Evolutionary conservation across 2,329 filamentous ascomycete genomes (phyloP), one percentile per base, ranked within the genome.

Genomic region (Hypoxylon sp.): DNA sequence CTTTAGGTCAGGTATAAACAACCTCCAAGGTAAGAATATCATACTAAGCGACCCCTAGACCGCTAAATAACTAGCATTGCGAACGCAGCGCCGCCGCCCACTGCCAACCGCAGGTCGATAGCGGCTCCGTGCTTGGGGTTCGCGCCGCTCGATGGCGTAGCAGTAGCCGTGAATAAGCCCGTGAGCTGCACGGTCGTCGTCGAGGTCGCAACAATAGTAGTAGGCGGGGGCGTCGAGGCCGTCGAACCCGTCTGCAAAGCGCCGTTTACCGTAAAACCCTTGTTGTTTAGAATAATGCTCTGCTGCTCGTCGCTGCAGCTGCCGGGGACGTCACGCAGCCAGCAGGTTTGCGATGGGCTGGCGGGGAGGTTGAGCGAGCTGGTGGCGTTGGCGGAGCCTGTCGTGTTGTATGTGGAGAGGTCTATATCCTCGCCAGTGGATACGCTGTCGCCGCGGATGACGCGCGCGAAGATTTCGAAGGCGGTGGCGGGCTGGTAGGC

Each of bases 231-330:
- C 3, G 58, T 26, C 35, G 60, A 63, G 2, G 51, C 54, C 1
- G 59, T 66, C 1, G 59, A 29, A 2, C 61, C 62, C 9, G 54
- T 72, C 29, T 69, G 67, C 31, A 73, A 37, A 5, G 65, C 68
- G 5, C 73, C 73, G n/a, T 73, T 71, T 5, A 71, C 52, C 2
- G 71, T 63, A 17, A 60, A 61, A 2, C 61, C 72, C 35, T 68
- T 60, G 13, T 57, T 66, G 5, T 67, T 48, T 1, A 63, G 33
- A 2, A 74, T 63, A 2, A 52, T 33, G 33, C 60, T 67, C 46
- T 63, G 82, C 71, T 90, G 82, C 8, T 85, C 82, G 2, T 80
- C 72, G 3, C 80, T 84, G 74, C 88, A 90, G 2, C 85, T 86
- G 8, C 77, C 76, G 13, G 78, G 78, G 46, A 85, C 79, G 42